Percentiles rank a stretch among this genome's conserved stretches.
phyloP scores from a whole-genome alignment of 345 rosid species.

The Abelmoschus esculentus region DNA sequence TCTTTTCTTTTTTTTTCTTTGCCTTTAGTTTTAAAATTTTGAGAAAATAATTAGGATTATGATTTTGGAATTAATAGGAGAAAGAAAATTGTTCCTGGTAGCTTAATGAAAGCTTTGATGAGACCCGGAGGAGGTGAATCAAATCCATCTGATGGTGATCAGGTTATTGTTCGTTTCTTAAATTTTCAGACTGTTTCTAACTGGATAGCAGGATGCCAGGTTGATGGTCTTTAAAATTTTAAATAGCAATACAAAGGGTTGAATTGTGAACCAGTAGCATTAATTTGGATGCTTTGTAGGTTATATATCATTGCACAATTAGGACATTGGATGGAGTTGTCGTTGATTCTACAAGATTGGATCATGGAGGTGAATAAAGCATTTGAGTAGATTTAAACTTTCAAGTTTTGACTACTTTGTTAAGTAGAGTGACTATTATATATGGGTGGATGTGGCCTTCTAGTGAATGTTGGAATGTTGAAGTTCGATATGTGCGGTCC shows the following conservation, averaged over 20 bases:
- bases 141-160: conserved; percentile 82
- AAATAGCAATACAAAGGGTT: background rate
- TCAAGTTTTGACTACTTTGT: background rate
- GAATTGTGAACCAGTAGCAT: background rate
- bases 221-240: background rate
- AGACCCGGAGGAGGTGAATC: conserved; percentile 92
- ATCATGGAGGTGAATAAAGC: conserved; percentile 61
- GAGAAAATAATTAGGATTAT: background rate
- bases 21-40: background rate
- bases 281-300: conserved; percentile 29
- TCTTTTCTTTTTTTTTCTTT: background rate
- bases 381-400: background rate
- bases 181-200: background rate
- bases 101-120: conserved; percentile 82
- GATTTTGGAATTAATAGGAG: conserved; percentile 40
- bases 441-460: background rate
- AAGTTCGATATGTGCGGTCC: background rate
- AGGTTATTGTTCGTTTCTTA: conserved; percentile 32
- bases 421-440: background rate
- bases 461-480: conserved; percentile 13
- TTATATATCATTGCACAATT: conserved; percentile 74
- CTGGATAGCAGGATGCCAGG: background rate
- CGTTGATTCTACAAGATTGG: conserved; percentile 69
- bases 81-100: conserved; percentile 78
- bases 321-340: conserved; percentile 78